phyloP scores from a whole-genome alignment of 2,329 filamentous ascomycete genomes.

The Eutypa lata region DNA sequence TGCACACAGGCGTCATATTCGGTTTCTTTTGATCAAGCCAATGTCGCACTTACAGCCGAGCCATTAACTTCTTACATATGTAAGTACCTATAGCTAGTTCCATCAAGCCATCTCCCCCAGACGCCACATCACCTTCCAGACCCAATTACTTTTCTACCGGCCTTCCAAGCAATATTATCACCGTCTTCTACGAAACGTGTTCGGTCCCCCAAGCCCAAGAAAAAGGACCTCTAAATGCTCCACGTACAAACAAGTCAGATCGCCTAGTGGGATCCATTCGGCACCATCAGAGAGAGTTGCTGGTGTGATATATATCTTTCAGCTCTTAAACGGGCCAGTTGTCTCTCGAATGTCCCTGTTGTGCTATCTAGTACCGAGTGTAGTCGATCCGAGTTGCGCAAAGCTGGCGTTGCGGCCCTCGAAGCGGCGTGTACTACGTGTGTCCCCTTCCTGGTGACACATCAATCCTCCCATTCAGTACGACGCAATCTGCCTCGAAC shows the following conservation, averaged over 20 bases:
- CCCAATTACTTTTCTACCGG: background rate
- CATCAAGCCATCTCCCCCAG: background rate
- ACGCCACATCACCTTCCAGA: background rate
- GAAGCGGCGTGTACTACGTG: constrained; percentile 18
- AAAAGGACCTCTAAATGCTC: background rate
- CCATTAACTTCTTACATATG: background rate
- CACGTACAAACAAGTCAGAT: background rate
- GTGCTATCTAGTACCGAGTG: constrained; percentile 16
- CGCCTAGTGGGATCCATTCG: background rate
- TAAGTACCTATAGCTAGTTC: background rate
- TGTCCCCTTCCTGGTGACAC: constrained; percentile 2
- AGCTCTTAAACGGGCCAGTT: constrained; percentile 10
- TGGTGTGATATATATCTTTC: constrained; percentile 3
- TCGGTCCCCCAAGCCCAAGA: background rate
- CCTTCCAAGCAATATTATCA: no score
- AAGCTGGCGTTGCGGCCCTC: constrained; percentile 16
- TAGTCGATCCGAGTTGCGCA: constrained; percentile 15
- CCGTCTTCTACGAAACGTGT: background rate
- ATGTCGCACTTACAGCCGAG: background rate
- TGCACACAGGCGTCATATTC: background rate
- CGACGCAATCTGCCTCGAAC: constrained; percentile 6
- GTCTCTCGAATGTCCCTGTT: constrained; percentile 7
- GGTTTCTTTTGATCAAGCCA: background rate
- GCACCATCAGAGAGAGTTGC: background rate
- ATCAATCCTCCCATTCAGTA: constrained; percentile 6